Conservation (phyloP, 768 basidiomycete genomes). For the Pleurotus tuber-regium region DNA sequence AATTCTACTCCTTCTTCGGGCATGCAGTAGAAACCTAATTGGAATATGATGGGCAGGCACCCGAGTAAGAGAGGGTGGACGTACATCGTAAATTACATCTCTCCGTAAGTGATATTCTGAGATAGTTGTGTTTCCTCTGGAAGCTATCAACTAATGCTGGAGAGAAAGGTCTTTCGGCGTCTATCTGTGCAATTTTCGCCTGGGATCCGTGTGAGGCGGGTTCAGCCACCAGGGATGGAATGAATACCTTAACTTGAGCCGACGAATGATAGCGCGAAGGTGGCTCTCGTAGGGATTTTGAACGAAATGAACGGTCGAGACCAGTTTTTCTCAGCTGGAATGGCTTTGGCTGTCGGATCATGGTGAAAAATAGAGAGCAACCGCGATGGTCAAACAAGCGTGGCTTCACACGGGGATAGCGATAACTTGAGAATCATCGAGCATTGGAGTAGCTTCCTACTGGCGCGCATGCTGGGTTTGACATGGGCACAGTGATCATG, state of each 20-base stretch:
- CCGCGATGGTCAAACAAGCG: not conserved
- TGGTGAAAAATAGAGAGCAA: not conserved
- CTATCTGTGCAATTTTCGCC: slow-evolving; percentile 57
- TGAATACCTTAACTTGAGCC: slow-evolving; percentile 20
- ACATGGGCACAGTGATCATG: not conserved
- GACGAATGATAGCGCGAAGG: slow-evolving; percentile 4
- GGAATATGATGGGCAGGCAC: not conserved
- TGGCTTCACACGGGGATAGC: slow-evolving; percentile 3
- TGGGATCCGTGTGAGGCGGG: slow-evolving; percentile 20
- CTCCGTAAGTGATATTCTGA: slow-evolving; percentile 87
- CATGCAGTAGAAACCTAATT: slow-evolving; percentile 88
- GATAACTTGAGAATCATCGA: not conserved
- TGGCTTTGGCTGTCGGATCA: slow-evolving; percentile 2
- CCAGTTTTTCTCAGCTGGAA: not conserved
- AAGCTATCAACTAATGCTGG: slow-evolving; percentile 65
- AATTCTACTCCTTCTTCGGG: slow-evolving; percentile 76
- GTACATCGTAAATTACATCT: slow-evolving; percentile 84
- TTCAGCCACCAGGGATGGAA: slow-evolving; percentile 2
- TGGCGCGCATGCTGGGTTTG: not conserved
- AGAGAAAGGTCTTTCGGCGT: slow-evolving; percentile 45
- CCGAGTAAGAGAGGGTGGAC: slow-evolving; percentile 14
- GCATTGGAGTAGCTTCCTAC: not conserved
- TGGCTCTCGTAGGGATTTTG: not conserved
- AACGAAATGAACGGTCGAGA: not conserved
- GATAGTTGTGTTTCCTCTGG: slow-evolving; percentile 72